Conservation (phyloP, 208 protist genomes). For the Leishmania aethiopica region DNA sequence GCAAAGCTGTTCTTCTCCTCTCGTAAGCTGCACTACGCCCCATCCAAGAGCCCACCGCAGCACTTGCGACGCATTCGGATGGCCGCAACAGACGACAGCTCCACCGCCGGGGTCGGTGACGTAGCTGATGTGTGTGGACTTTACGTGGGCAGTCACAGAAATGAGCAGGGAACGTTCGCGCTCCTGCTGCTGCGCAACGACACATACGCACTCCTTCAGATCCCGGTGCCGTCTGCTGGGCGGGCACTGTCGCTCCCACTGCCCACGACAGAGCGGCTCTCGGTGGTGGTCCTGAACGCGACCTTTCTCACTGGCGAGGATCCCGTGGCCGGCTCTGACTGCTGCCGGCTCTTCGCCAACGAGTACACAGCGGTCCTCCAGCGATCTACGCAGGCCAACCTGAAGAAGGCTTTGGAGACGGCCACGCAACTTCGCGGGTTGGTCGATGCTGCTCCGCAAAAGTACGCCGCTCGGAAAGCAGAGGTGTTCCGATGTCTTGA, state of each 20-base stretch:
- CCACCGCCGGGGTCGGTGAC: constrained; percentile 32
- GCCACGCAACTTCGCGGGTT: neutral
- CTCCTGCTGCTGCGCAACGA: constrained; percentile 45
- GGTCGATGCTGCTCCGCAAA: constrained; percentile 23
- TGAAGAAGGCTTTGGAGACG: constrained; percentile 16
- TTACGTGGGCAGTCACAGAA: constrained; percentile 41
- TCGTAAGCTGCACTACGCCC: constrained; percentile 51
- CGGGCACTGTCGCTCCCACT: constrained; percentile 42
- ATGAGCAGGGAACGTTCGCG: constrained; percentile 36
- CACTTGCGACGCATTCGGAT: constrained; percentile 24
- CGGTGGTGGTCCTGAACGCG: constrained; percentile 55
- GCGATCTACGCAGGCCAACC: constrained; percentile 15
- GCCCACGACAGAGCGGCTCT: constrained; percentile 31
- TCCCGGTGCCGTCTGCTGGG: constrained; percentile 42
- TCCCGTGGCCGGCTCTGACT: constrained; percentile 64
- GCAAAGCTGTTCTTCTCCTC: constrained; percentile 74
- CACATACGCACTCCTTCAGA: constrained; percentile 62
- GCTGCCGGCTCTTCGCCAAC: constrained; percentile 64
- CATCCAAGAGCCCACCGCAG: constrained; percentile 24
- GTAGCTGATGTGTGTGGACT: constrained; percentile 59
- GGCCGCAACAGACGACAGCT: constrained; percentile 5
- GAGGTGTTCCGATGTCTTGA: constrained; percentile 37
- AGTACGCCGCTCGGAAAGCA: constrained; percentile 24
- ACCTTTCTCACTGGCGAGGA: constrained; percentile 63
- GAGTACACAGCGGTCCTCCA: constrained; percentile 60